phyloP scores from a whole-genome alignment of 208 protist genomes.

The Entamoeba invadens region DNA sequence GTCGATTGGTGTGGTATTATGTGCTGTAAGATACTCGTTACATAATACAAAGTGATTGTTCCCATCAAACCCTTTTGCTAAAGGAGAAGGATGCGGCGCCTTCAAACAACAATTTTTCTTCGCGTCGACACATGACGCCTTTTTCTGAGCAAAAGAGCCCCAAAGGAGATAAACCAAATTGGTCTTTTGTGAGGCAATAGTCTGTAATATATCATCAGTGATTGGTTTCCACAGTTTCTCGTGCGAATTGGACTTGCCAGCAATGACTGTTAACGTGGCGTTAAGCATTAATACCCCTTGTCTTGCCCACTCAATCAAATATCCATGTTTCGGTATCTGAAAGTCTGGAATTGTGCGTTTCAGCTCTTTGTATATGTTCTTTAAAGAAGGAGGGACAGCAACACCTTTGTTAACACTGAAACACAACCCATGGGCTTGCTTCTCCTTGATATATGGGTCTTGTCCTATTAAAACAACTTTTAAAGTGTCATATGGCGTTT shows the following conservation, averaged over 20 bases:
- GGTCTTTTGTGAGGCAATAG: conserved; percentile 38
- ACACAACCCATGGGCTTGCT: conserved; percentile 79
- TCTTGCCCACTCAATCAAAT: conserved; percentile 70
- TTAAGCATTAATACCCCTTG: conserved; percentile 89
- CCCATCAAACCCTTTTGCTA: conserved; percentile 35
- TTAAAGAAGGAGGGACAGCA: conserved; percentile 35
- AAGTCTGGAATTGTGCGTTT: conserved; percentile 58
- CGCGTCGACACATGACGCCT: conserved; percentile 57
- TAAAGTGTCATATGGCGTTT: conserved; percentile 57
- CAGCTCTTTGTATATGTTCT: conserved; percentile 87
- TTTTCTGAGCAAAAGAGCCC: conserved; percentile 70
- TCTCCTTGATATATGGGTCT: conserved; percentile 68
- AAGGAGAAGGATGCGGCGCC: conserved; percentile 48
- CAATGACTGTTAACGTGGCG: conserved; percentile 72
- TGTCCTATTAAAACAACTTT: conserved; percentile 82
- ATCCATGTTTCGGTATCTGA: conserved; percentile 61
- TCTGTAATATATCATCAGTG: conserved; percentile 71
- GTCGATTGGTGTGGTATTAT: conserved; percentile 26
- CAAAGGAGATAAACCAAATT: conserved; percentile 70
- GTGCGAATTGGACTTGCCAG: conserved; percentile 70
- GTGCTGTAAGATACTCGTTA: conserved; percentile 35
- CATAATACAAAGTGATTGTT: conserved; percentile 43
- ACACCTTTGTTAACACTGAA: conserved; percentile 77
- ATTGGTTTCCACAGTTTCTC: conserved; percentile 71
- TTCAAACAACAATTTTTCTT: conserved; percentile 63